phyloP scores from a whole-genome alignment of 805 yeast genomes.

The Nematodospora valgi region DNA sequence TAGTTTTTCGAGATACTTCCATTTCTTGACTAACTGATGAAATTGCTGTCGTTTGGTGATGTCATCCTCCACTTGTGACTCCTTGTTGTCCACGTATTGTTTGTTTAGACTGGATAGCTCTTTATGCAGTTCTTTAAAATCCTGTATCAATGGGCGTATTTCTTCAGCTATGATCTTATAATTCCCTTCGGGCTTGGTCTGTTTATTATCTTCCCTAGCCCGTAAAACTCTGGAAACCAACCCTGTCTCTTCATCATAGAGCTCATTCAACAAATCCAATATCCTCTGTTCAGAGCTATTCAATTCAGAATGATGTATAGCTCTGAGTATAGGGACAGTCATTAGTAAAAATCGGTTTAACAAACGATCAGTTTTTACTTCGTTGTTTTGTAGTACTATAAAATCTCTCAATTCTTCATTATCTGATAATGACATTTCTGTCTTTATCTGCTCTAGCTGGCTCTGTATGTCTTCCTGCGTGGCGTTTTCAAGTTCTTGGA shows the following conservation, averaged over 20 bases:
- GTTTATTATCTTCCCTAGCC: conserved; percentile 3
- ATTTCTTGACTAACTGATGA: conserved; percentile 13
- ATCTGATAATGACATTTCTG: conserved; percentile 10
- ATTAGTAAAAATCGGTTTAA: conserved; percentile 23
- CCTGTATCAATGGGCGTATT: conserved; percentile 17
- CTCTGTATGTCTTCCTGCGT: conserved; percentile 14
- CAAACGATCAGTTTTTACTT: conserved; percentile 21
- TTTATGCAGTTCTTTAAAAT: conserved; percentile 13
- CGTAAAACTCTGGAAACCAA: conserved; percentile 14
- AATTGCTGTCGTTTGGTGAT: conserved; percentile 1
- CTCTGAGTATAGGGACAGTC: conserved; percentile 29
- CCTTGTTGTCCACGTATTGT: conserved; percentile 9
- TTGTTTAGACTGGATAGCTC: conserved; percentile 9
- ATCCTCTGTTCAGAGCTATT: conserved; percentile 24
- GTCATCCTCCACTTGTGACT: conserved; percentile 10
- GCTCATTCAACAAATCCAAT: conserved; percentile 17
- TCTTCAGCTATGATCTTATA: conserved; percentile 8
- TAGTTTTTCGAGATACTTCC: conserved; percentile 19
- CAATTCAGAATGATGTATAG: conserved; percentile 27
- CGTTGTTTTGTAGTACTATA: conserved; percentile 16
- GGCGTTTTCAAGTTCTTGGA: conserved; percentile 16
- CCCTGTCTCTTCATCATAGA: conserved; percentile 17
- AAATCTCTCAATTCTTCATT: conserved; percentile 15
- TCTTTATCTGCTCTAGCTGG: conserved; percentile 13
- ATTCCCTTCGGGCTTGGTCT: conserved; percentile 1